Percentiles rank a stretch among this genome's conserved stretches.
phyloP scores from a whole-genome alignment of 345 rosid genomes.

The Chamaenerion angustifolium region DNA sequence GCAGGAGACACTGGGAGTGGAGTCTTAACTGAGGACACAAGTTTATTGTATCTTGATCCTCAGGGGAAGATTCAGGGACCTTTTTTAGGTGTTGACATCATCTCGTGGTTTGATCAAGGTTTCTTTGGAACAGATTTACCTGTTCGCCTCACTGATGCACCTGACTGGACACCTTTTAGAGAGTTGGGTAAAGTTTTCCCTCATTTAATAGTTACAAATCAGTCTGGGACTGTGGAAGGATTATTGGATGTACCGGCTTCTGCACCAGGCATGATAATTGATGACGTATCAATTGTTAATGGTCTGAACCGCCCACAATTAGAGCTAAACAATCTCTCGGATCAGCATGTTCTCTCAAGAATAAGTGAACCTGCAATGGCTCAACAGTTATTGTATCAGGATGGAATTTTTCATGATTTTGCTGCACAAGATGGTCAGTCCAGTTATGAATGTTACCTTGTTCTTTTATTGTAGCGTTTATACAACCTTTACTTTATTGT shows the following conservation, averaged over 20 bases:
- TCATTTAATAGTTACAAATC: conserved; percentile 26
- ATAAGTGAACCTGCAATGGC: conserved; percentile 29
- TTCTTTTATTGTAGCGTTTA: background rate
- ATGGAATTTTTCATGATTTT: conserved; percentile 29
- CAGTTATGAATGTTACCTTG: background rate
- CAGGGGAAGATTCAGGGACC: conserved; percentile 81
- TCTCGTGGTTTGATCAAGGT: conserved; percentile 84
- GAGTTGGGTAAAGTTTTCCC: conserved; percentile 59
- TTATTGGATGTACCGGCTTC: conserved; percentile 21
- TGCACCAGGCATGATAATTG: conserved; percentile 19
- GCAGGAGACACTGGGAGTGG: conserved; percentile 13
- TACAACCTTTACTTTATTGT: background rate
- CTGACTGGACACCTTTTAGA: conserved; percentile 57
- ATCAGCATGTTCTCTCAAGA: conserved; percentile 23
- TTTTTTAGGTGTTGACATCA: conserved; percentile 59
- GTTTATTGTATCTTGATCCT: conserved; percentile 75
- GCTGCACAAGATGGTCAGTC: conserved; percentile 34
- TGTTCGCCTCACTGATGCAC: conserved; percentile 62
- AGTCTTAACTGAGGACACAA: conserved; percentile 40
- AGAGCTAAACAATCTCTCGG: conserved; percentile 17
- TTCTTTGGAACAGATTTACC: conserved; percentile 79
- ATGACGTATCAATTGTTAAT: conserved; percentile 19
- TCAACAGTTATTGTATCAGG: conserved; percentile 20
- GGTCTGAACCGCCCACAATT: conserved; percentile 13
- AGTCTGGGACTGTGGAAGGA: conserved; percentile 22